Percentiles rank a stretch among this genome's conserved stretches.
Conservation (phyloP, 805 yeast genomes). For the Grigorovia humatica region DNA sequence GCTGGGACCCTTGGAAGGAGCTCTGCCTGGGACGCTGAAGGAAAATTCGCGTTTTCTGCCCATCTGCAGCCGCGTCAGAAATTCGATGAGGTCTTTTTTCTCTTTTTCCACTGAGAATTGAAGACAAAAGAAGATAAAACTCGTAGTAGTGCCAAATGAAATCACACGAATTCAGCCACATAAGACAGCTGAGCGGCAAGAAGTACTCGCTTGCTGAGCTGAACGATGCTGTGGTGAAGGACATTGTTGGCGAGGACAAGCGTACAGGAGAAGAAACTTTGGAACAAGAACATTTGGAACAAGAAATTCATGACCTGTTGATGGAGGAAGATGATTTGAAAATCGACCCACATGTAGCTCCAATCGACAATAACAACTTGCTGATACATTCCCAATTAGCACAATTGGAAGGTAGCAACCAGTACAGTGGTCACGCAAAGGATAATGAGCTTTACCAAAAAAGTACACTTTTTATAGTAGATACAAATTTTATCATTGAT, state of each 20-base stretch:
- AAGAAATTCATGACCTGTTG: background rate
- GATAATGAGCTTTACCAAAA: background rate
- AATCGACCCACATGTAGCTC: background rate
- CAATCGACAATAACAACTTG: background rate
- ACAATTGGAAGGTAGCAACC: no score
- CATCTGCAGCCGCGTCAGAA: no score
- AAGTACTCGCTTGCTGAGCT: background rate
- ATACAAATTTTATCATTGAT: conserved; percentile 73
- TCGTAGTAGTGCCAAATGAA: background rate
- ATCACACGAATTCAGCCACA: background rate
- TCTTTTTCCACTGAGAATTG: no score
- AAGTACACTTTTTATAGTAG: conserved; percentile 47
- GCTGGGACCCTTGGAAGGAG: no score
- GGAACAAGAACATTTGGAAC: background rate
- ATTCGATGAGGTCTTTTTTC: no score
- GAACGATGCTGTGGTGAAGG: background rate
- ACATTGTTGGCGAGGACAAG: conserved; percentile 20
- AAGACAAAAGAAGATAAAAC: background rate
- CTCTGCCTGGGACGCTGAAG: no score
- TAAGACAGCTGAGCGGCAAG: background rate
- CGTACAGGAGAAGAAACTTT: conserved; percentile 13
- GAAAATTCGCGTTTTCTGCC: no score
- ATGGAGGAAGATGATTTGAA: background rate
- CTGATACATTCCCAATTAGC: background rate
- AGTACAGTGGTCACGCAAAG: no score